Base-by-base conservation (phyloP, 345 rosid species). In the Salix exigua region DNA sequence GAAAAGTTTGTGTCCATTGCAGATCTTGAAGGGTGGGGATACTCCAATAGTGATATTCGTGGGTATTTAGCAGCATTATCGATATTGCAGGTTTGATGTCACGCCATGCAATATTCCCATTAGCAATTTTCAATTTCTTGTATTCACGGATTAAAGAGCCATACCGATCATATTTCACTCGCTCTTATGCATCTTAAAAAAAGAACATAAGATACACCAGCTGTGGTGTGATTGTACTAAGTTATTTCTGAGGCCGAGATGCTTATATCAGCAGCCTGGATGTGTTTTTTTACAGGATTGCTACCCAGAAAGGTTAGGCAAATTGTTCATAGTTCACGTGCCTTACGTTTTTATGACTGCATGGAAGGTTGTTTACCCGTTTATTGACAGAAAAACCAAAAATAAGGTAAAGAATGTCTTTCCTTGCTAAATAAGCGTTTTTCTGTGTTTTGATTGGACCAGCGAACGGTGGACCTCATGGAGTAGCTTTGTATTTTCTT, bases 21-120 rank as follows among this genome's bases (percentile, higher is more conserved):
- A 53, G 99, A 93, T 90, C 89, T 95, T 11, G 79, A 88, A 82
- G 98, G 93, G 61, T 93, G 99, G 99, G 98, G 96, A 78, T 93
- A 93, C 78, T 71, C 93, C 1, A 86, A 83, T 66, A 86, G 96
- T 26, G 98, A 96, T 72, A 71, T 91, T 75, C 91, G 92, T 9
- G 98, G 94, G 64, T 89, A 91, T 72, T 0, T 96, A 26, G 93
- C 92, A 35, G 81, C 90, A 66, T 85, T 93, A 28, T 85, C 96
- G 8, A 90, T 82, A 73, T 79, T 95, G 83, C 99, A 95, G 98
- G 98, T 91, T 71, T 74, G 65, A 67, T 82, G 33, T 71, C 73
- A 68, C 48, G 58, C 42, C 75, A 31, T 44, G 61, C 46, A 28
- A 64, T 5, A 17, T 5, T 67, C 53, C 72, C 40, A 60, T 18